phyloP scores from a whole-genome alignment of 768 basidiomycete genomes.

The Pleurotus djamor region DNA sequence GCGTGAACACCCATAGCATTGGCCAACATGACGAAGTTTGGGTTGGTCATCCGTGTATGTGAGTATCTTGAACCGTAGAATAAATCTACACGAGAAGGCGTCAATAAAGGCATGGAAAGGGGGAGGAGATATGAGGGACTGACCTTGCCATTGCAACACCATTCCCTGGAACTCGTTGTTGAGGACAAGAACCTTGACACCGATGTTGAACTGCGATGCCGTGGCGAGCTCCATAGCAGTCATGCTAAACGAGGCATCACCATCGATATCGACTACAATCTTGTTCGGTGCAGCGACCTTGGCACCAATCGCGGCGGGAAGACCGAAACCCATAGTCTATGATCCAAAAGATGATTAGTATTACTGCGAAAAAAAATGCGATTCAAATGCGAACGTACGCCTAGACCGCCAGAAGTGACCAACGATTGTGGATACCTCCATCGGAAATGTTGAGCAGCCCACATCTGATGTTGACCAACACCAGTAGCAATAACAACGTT shows the following conservation, averaged over 20 bases:
- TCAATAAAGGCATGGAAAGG: not conserved
- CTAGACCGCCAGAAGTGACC: constrained; percentile 94
- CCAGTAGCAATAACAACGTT: constrained; percentile 90
- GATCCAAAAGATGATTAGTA: not conserved
- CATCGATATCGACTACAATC: constrained; percentile 94
- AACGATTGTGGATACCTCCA: constrained; percentile 87
- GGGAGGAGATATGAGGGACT: constrained; percentile 13
- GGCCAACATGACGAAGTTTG: constrained; percentile 90
- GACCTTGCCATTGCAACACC: constrained; percentile 99
- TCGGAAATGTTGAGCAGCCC: constrained; percentile 93
- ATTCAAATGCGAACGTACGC: constrained; percentile 55
- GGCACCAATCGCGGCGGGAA: constrained; percentile 93
- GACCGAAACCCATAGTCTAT: constrained; percentile 97
- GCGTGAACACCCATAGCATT: constrained; percentile 92
- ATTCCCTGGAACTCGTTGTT: constrained; percentile 99
- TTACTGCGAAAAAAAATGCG: constrained; percentile 5
- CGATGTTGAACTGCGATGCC: constrained; percentile 87
- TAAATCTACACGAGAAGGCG: constrained; percentile 50
- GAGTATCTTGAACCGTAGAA: constrained; percentile 98
- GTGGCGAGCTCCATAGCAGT: constrained; percentile 99
- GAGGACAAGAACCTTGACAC: constrained; percentile 90
- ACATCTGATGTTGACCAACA: constrained; percentile 99
- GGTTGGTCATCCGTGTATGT: constrained; percentile 94
- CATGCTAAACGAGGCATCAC: constrained; percentile 99
- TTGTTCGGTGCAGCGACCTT: constrained; percentile 96